Percentiles rank a stretch among this genome's conserved stretches.
Conservation (phyloP, 2,329 filamentous ascomycete species). For the Aureobasidium sp. region DNA sequence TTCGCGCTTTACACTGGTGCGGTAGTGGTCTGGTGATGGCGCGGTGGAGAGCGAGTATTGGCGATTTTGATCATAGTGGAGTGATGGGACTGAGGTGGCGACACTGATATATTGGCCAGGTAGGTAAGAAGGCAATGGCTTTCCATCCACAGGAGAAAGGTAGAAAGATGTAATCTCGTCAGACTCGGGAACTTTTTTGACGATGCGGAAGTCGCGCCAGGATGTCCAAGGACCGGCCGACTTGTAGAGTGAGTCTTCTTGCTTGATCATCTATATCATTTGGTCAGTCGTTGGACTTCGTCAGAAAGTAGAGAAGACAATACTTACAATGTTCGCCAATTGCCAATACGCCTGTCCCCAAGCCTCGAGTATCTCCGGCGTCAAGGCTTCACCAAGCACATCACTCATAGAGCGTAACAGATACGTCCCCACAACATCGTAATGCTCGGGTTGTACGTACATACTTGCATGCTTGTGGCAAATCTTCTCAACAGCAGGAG, state of each 20-base stretch:
- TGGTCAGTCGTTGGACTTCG: background rate
- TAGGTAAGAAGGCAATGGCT: conserved; percentile 53
- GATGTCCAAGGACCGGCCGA: conserved; percentile 54
- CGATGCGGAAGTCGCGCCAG: conserved; percentile 61
- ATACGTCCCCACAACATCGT: conserved; percentile 61
- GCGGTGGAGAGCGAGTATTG: conserved; percentile 37
- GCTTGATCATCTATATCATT: conserved; percentile 46
- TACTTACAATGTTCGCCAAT: conserved; percentile 51
- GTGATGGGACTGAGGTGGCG: conserved; percentile 54
- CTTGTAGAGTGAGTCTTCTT: conserved; percentile 56
- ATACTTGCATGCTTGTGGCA: conserved; percentile 69
- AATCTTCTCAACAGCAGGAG: conserved; percentile 55
- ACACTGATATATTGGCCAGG: conserved; percentile 64
- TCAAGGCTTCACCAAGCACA: conserved; percentile 60
- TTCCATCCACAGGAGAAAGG: conserved; percentile 54
- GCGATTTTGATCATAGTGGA: conserved; percentile 66
- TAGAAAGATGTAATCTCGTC: conserved; percentile 65
- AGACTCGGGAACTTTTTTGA: conserved; percentile 56
- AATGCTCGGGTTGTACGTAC: conserved; percentile 60
- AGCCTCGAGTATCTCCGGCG: conserved; percentile 54
- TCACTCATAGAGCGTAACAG: conserved; percentile 59
- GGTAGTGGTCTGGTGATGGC: conserved; percentile 51
- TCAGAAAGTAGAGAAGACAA: background rate
- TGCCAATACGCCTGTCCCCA: conserved; percentile 68
- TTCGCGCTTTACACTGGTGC: conserved; percentile 65